Conservation (phyloP, 306 rosid genomes). For the Dicorynia guianensis region DNA sequence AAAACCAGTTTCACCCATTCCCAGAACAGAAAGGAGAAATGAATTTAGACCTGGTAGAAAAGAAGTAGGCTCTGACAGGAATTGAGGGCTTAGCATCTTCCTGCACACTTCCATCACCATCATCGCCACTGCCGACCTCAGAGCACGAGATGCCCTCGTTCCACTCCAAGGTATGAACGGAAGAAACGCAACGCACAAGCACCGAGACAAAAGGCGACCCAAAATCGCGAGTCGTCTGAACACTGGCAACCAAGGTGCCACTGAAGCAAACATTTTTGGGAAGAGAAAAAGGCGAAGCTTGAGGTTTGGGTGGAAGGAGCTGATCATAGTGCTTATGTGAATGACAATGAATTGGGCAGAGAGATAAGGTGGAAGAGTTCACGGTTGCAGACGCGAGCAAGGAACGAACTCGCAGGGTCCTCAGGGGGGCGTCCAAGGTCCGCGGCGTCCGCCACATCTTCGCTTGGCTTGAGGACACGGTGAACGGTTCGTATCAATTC, state of each 20-base stretch:
- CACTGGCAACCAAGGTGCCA: slow-evolving; percentile 1
- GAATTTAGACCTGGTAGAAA: slow-evolving; percentile 74
- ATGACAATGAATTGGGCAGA: slow-evolving; percentile 47
- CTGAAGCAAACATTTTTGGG: slow-evolving; percentile 36
- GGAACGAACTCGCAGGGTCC: slow-evolving; percentile 46
- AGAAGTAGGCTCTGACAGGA: slow-evolving; percentile 87
- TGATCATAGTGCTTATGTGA: slow-evolving; percentile 2
- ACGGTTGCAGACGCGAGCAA: slow-evolving; percentile 18
- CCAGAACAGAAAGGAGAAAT: not conserved
- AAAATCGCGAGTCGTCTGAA: slow-evolving; percentile 18
- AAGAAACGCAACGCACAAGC: slow-evolving; percentile 61
- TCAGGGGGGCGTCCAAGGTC: slow-evolving; percentile 53
- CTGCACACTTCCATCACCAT: slow-evolving; percentile 48
- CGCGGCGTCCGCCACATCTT: slow-evolving; percentile 56
- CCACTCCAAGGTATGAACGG: slow-evolving; percentile 64
- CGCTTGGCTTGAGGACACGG: not conserved
- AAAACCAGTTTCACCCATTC: not conserved
- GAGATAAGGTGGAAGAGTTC: slow-evolving; percentile 42
- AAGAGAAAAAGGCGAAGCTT: not conserved
- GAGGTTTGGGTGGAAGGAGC: slow-evolving; percentile 31
- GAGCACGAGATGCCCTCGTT: slow-evolving; percentile 50
- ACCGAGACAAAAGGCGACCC: slow-evolving; percentile 21
- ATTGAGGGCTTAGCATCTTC: slow-evolving; percentile 61
- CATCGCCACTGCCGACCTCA: slow-evolving; percentile 56
- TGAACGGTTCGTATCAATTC: no score